These are phyloP conservation scores for Pseudisothecium myosuroides DNA, from an alignment of 225 moss, liverwort and hornwort species.

Conservation along the genomic window DNA sequence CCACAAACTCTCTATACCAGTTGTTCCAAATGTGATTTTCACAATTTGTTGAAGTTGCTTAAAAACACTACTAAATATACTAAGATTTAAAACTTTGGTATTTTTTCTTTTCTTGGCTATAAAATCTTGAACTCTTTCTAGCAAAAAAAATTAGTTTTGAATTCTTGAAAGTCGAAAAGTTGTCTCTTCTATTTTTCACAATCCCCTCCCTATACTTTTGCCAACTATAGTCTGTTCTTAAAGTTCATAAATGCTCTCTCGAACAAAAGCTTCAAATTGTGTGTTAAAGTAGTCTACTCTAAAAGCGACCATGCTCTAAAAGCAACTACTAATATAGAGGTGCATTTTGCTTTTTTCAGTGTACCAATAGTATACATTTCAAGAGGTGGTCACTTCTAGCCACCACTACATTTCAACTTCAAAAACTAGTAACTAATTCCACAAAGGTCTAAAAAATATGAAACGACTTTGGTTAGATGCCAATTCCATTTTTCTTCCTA, in stretches of 20 bases:
- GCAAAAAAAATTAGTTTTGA: not conserved
- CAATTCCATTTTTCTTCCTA: no score
- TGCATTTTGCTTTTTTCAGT: no score
- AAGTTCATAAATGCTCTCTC: not conserved
- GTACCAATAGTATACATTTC: no score
- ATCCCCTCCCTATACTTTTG: not conserved
- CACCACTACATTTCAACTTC: no score
- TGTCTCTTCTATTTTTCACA: fast-evolving
- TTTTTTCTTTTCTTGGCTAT: not conserved
- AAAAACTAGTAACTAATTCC: no score
- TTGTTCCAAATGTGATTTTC: not conserved
- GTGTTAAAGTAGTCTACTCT: no score
- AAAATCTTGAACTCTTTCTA: not conserved
- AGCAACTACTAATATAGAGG: no score
- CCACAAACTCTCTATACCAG: fast-evolving
- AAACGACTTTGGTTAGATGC: no score
- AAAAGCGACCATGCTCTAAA: no score
- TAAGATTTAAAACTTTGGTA: not conserved
- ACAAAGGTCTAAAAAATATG: no score
- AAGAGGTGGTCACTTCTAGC: no score
- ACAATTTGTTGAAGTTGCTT: not conserved
- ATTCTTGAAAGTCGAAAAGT: fast-evolving
- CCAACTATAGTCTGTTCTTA: not conserved
- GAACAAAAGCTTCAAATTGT: no score
- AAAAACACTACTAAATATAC: not conserved